A percentile compares a stretch with the other conserved stretches of the same genome.
These are phyloP conservation scores for Calonectria ilicicola DNA, from an alignment of 2,329 filamentous ascomycete species.

Conservation along the genomic window DNA sequence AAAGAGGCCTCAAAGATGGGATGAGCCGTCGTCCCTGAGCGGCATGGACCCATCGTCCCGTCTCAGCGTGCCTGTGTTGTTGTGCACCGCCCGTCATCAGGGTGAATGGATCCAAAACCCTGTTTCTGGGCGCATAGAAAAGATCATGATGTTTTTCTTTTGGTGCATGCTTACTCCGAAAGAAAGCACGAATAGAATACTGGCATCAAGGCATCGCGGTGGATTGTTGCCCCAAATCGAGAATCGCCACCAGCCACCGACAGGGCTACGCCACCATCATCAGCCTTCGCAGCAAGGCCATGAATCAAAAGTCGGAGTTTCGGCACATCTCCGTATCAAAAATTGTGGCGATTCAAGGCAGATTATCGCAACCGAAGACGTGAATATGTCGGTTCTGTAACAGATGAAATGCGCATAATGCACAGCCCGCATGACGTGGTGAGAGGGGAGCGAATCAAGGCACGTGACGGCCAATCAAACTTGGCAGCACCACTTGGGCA, in stretches of 20 bases:
- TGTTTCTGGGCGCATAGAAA: background rate
- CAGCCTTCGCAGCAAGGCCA: background rate
- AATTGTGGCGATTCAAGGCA: background rate
- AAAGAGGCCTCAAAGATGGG: background rate
- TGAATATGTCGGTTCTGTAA: background rate
- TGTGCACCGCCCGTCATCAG: background rate
- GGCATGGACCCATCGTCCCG: background rate
- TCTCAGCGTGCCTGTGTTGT: background rate
- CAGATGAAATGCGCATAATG: background rate
- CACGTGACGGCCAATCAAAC: background rate
- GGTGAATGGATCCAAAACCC: background rate
- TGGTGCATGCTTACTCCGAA: background rate
- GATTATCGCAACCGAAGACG: background rate
- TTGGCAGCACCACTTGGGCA: background rate
- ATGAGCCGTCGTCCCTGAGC: background rate
- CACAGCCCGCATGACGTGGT: slow-evolving; percentile 4
- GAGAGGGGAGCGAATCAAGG: background rate
- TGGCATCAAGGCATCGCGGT: background rate
- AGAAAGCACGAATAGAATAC: background rate
- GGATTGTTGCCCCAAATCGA: background rate
- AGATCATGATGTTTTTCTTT: background rate
- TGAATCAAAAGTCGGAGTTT: background rate
- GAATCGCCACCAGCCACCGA: background rate
- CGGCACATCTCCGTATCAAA: background rate
- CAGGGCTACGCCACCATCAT: background rate